Evolutionary conservation across 176 grass and related monocot genomes (phyloP).

Genomic region (Microstegium vimineum): DNA sequence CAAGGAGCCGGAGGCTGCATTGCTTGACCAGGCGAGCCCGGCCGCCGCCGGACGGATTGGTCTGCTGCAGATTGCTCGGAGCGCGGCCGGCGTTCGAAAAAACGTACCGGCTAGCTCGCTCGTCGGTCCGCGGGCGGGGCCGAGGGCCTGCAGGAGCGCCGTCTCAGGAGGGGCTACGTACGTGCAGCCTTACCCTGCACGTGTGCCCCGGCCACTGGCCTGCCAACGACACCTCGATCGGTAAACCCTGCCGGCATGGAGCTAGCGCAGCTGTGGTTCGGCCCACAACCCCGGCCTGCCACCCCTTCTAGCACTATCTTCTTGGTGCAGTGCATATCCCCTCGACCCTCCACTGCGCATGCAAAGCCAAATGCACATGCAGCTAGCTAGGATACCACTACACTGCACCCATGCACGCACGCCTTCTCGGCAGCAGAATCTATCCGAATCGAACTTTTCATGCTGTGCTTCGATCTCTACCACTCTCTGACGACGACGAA

Average conservation of each 20-base stretch:
- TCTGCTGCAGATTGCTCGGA: background rate
- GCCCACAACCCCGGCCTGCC: constrained; percentile 15
- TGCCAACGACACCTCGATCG: background rate
- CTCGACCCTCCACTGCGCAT: background rate
- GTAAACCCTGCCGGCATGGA: background rate
- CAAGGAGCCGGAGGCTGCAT: no score
- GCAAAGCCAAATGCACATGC: background rate
- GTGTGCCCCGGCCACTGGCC: constrained; percentile 20
- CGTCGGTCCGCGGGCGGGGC: no score
- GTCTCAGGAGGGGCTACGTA: no score
- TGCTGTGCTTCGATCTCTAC: background rate
- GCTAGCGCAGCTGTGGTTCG: background rate
- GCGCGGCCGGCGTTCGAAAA: background rate
- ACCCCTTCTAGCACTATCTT: constrained; percentile 22
- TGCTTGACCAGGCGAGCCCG: no score
- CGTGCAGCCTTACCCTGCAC: no score
- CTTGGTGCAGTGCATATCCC: constrained; percentile 5
- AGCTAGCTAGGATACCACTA: no score
- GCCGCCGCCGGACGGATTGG: no score
- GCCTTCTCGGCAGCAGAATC: constrained; percentile 12
- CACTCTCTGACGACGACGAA: background rate
- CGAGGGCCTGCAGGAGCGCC: no score
- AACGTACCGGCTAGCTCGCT: no score
- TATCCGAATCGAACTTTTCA: constrained; percentile 23
- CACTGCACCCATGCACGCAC: background rate